phyloP scores from a whole-genome alignment of 2,329 filamentous ascomycete species.

The Nigrospora sphaerica region DNA sequence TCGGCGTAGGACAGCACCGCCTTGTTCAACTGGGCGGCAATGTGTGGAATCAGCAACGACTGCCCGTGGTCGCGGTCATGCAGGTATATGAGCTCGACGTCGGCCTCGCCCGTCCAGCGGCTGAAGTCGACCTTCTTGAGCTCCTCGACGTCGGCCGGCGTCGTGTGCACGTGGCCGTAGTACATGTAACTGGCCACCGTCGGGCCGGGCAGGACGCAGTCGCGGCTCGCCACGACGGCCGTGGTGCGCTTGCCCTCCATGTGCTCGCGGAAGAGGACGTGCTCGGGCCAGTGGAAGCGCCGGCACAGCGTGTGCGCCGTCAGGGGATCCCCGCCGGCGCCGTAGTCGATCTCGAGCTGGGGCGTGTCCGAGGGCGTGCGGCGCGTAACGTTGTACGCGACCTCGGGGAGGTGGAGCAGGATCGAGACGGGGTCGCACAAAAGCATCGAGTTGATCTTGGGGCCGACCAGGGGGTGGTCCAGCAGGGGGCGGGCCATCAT shows the following conservation, averaged over 20 bases:
- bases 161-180: constrained; percentile 10
- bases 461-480: constrained; percentile 1
- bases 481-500: constrained; percentile 6
- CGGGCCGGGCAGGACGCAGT: constrained; percentile 14
- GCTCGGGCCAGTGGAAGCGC: constrained; percentile 6
- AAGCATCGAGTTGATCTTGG: constrained; percentile 4
- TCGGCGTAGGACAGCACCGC: constrained; percentile 5
- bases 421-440: constrained; percentile 6
- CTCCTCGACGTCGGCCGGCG: not conserved
- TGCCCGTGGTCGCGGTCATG: constrained; percentile 16
- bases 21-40: constrained; percentile 1
- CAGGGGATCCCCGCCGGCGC: constrained; percentile 5
- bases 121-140: not conserved
- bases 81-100: constrained; percentile 17
- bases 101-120: constrained; percentile 13
- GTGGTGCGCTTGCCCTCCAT: constrained; percentile 10
- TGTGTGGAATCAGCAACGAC: constrained; percentile 5
- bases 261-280: constrained; percentile 6
- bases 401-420: constrained; percentile 7
- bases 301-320: constrained; percentile 5
- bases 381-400: constrained; percentile 7
- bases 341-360: constrained; percentile 5
- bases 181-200: constrained; percentile 17
- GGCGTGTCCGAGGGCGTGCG: not conserved
- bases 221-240: constrained; percentile 13